Percentiles rank a stretch among this genome's conserved stretches.
These are phyloP conservation scores for Avena eriantha DNA, from an alignment of 176 grass and related monocot genomes.

Conservation along the genomic window DNA sequence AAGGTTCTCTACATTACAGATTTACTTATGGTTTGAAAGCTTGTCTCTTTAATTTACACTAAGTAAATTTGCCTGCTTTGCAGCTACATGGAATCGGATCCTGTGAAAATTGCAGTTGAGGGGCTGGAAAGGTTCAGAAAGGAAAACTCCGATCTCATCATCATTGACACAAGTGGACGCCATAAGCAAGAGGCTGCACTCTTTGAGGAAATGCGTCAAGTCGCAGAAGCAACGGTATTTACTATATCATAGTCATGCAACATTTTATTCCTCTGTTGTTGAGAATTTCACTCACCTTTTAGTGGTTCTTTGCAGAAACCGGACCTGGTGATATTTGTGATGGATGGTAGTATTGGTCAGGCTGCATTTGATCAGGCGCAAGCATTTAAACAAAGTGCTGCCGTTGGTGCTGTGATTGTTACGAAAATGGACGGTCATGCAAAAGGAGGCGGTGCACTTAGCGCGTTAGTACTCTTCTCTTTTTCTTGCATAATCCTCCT, in stretches of 20 bases:
- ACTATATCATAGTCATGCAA: neutral
- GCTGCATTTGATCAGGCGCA: slow-evolving; percentile 89
- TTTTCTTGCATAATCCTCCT: neutral
- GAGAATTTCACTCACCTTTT: slow-evolving; percentile 33
- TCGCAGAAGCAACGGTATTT: slow-evolving; percentile 80
- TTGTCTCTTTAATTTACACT: slow-evolving; percentile 2
- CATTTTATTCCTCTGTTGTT: neutral
- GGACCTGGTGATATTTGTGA: slow-evolving; percentile 87
- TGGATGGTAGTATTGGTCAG: slow-evolving; percentile 91
- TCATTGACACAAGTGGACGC: slow-evolving; percentile 78
- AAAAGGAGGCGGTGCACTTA: slow-evolving; percentile 91
- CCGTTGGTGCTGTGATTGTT: slow-evolving; percentile 80
- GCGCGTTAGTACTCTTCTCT: slow-evolving; percentile 70
- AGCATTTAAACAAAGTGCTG: slow-evolving; percentile 84
- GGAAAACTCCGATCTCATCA: slow-evolving; percentile 80
- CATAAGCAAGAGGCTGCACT: slow-evolving; percentile 82
- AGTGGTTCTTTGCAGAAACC: slow-evolving; percentile 65
- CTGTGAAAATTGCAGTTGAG: slow-evolving; percentile 83
- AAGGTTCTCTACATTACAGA: slow-evolving; percentile 49
- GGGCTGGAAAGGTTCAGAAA: slow-evolving; percentile 83
- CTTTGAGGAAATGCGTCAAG: slow-evolving; percentile 88
- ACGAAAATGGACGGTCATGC: slow-evolving; percentile 90
- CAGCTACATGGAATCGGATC: slow-evolving; percentile 82
- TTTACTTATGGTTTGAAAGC: slow-evolving; percentile 14
- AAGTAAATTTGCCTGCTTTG: slow-evolving; percentile 35